Evolutionary conservation across 495 filamentous ascomycete genomes (phyloP).

Genomic region (Tuber microsphaerosporum): DNA sequence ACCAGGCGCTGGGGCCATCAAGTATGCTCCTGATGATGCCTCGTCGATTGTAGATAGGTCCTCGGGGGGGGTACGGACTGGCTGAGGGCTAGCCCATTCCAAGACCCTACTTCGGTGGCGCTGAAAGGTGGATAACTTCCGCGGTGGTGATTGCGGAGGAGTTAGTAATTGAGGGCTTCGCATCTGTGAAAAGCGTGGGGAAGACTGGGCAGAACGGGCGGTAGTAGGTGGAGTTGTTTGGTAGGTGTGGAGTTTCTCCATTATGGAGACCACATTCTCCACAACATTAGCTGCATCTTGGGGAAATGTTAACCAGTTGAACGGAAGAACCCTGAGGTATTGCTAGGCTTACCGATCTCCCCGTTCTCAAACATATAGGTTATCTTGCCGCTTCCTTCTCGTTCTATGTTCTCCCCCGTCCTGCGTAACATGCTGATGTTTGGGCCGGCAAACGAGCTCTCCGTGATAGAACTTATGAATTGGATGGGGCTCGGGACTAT

Average conservation of each 20-base stretch:
- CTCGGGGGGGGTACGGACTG: not conserved
- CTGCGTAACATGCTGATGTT: constrained; percentile 20
- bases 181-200: not conserved
- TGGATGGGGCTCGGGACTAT: constrained; percentile 25
- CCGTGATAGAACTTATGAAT: constrained; percentile 32
- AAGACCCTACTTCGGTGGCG: not conserved
- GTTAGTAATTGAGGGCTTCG: not conserved
- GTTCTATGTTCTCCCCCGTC: constrained; percentile 12
- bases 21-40: not conserved
- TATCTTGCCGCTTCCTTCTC: constrained; percentile 20
- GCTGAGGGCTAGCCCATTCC: not conserved
- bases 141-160: not conserved
- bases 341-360: constrained; percentile 6
- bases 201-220: not conserved
- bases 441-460: constrained; percentile 25
- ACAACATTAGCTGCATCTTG: constrained; percentile 24
- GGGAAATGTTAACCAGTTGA: not conserved
- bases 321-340: not conserved
- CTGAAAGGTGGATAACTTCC: not conserved
- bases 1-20: not conserved
- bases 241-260: constrained; percentile 26
- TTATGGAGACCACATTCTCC: constrained; percentile 22
- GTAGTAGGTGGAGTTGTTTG: constrained; percentile 8
- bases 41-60: not conserved
- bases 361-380: constrained; percentile 31